These are phyloP conservation scores for Penicillium vulpinum DNA, from an alignment of 2,329 filamentous ascomycete species.

Conservation along the genomic window DNA sequence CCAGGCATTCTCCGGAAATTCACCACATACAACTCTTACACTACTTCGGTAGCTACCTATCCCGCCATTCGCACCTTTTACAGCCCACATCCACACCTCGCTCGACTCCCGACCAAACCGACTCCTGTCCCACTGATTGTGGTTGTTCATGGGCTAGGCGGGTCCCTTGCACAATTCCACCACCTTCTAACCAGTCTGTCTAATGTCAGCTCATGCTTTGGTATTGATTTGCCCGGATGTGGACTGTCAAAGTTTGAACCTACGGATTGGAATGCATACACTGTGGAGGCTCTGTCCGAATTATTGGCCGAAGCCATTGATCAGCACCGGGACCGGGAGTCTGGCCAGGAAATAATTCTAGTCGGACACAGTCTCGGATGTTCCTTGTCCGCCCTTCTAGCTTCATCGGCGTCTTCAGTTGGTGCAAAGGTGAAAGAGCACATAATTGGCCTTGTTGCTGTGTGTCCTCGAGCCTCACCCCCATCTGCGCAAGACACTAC, in stretches of 20 bases:
- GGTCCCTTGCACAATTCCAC: constrained; percentile 84
- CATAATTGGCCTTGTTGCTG: constrained; percentile 73
- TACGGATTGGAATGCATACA: constrained; percentile 74
- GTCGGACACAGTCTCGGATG: constrained; percentile 91
- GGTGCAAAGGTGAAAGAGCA: constrained; percentile 58
- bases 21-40: constrained; percentile 69
- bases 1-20: constrained; percentile 78
- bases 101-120: constrained; percentile 72
- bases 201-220: constrained; percentile 79
- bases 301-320: constrained; percentile 75
- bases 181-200: constrained; percentile 77
- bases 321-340: constrained; percentile 65
- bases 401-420: constrained; percentile 59
- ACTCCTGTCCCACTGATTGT: constrained; percentile 79
- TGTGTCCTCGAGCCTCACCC: constrained; percentile 74
- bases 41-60: constrained; percentile 70
- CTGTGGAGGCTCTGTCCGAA: constrained; percentile 70
- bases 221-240: constrained; percentile 88
- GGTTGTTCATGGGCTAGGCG: constrained; percentile 91
- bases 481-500: constrained; percentile 55
- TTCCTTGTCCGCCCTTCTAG: constrained; percentile 71
- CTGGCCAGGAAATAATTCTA: constrained; percentile 71
- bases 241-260: constrained; percentile 76
- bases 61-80: constrained; percentile 79
- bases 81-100: constrained; percentile 76